Evolutionary conservation across 345 rosid species (phyloP).

Genomic region (Hibiscus mutabilis): DNA sequence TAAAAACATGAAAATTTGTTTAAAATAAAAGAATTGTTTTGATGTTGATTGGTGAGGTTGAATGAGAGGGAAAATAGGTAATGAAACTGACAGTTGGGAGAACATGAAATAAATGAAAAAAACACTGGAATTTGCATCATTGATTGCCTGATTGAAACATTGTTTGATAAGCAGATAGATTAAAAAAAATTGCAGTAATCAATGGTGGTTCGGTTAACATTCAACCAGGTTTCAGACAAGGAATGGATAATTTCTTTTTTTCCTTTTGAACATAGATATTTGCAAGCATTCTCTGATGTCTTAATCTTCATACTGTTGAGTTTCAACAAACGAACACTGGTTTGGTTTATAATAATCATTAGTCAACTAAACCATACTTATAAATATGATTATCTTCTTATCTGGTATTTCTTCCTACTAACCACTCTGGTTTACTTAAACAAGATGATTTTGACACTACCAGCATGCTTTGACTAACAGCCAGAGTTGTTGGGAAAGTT

Average conservation of each 20-base stretch:
- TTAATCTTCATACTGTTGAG: neutral
- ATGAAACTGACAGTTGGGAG: conserved; percentile 4
- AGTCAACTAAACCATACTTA: neutral
- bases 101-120: conserved; percentile 1
- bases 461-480: neutral
- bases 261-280: too few species aligned
- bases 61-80: neutral
- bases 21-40: neutral
- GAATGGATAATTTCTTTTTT: neutral
- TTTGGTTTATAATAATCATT: neutral
- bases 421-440: neutral
- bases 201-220: conserved; percentile 1
- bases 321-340: neutral
- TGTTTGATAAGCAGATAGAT: neutral
- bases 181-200: neutral
- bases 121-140: neutral
- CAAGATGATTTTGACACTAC: neutral
- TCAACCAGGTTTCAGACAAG: neutral
- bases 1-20: neutral
- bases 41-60: conserved; percentile 8
- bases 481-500: conserved; percentile 5
- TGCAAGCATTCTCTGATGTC: neutral
- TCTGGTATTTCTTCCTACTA: neutral
- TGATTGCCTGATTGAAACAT: neutral
- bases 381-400: neutral